Percentiles rank a stretch among this genome's conserved stretches.
Conservation (phyloP, 192 early-diverging fungal genomes). For the Pilobolus umbonatus region DNA sequence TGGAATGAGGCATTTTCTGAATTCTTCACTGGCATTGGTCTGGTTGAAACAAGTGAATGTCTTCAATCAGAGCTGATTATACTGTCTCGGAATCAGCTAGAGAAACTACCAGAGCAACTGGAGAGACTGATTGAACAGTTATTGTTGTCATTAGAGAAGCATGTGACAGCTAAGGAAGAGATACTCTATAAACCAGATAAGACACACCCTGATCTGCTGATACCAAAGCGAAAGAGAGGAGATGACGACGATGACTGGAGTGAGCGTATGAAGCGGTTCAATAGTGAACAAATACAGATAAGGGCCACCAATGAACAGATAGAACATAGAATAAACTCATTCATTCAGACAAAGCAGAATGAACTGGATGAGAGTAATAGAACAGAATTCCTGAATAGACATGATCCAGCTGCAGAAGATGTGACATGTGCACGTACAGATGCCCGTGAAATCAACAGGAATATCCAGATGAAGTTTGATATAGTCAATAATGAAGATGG, state of each 20-base stretch:
- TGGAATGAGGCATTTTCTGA: slow-evolving; percentile 19
- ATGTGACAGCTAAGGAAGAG: slow-evolving; percentile 20
- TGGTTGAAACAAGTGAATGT: slow-evolving; percentile 25
- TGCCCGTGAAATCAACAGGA: slow-evolving; percentile 65
- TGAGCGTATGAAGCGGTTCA: slow-evolving; percentile 16
- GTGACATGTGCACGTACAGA: slow-evolving; percentile 67
- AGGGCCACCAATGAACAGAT: slow-evolving; percentile 31
- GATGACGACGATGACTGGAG: slow-evolving; percentile 10
- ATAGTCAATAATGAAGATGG: slow-evolving; percentile 61
- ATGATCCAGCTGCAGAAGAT: slow-evolving; percentile 27
- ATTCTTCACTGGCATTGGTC: slow-evolving; percentile 19
- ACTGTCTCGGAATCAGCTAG: slow-evolving; percentile 13
- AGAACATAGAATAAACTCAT: slow-evolving; percentile 26
- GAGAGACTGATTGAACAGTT: slow-evolving; percentile 24
- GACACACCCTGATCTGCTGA: neutral
- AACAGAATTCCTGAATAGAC: slow-evolving; percentile 30
- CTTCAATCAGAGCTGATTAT: slow-evolving; percentile 23
- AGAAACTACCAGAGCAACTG: slow-evolving; percentile 15
- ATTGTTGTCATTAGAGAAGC: slow-evolving; percentile 15
- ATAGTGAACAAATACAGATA: slow-evolving; percentile 35
- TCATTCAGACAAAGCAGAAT: slow-evolving; percentile 34
- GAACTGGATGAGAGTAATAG: slow-evolving; percentile 38
- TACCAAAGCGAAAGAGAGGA: slow-evolving; percentile 19
- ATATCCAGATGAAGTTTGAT: slow-evolving; percentile 75
- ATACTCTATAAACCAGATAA: neutral